Evolutionary conservation across 495 filamentous ascomycete species (phyloP).

Genomic region (Penicillium silybi): DNA sequence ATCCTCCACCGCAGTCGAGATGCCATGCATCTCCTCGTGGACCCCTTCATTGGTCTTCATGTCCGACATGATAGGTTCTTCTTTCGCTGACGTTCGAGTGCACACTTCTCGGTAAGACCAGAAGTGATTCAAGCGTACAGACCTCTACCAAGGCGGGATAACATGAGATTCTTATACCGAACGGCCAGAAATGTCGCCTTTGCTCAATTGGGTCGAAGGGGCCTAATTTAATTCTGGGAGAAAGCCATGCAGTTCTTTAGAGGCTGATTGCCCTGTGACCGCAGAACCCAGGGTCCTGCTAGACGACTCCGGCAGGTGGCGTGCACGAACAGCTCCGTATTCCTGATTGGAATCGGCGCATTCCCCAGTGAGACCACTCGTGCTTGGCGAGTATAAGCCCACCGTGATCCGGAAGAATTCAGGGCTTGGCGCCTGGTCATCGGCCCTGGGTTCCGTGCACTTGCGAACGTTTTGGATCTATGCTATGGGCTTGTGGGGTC

Average conservation of each 20-base stretch:
- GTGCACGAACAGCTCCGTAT: conserved; percentile 21
- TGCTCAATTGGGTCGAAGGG: not conserved
- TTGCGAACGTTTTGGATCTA: not conserved
- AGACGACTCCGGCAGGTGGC: conserved; percentile 16
- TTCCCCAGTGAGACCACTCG: conserved; percentile 19
- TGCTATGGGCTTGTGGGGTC: not conserved
- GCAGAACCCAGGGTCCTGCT: conserved; percentile 8
- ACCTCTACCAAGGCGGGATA: conserved; percentile 1
- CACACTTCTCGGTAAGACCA: not conserved
- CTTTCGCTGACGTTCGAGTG: not conserved
- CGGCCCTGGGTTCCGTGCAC: conserved; percentile 16
- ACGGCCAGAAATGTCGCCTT: not conserved
- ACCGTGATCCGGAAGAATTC: conserved; percentile 5
- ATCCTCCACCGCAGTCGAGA: conserved; percentile 16
- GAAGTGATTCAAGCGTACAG: not conserved
- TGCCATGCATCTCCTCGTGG: conserved; percentile 24
- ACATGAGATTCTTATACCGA: conserved; percentile 22
- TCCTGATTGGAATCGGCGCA: conserved; percentile 23
- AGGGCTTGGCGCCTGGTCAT: conserved; percentile 15
- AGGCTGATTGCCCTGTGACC: conserved; percentile 18
- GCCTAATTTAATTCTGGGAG: conserved; percentile 1
- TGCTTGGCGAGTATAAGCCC: not conserved
- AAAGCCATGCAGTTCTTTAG: conserved; percentile 15
- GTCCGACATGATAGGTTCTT: conserved; percentile 16
- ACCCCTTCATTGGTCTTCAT: conserved; percentile 13